Percentiles rank a stretch among this genome's conserved stretches.
Conservation (phyloP, 2,329 filamentous ascomycete species). For the Colletotrichum viniferum region DNA sequence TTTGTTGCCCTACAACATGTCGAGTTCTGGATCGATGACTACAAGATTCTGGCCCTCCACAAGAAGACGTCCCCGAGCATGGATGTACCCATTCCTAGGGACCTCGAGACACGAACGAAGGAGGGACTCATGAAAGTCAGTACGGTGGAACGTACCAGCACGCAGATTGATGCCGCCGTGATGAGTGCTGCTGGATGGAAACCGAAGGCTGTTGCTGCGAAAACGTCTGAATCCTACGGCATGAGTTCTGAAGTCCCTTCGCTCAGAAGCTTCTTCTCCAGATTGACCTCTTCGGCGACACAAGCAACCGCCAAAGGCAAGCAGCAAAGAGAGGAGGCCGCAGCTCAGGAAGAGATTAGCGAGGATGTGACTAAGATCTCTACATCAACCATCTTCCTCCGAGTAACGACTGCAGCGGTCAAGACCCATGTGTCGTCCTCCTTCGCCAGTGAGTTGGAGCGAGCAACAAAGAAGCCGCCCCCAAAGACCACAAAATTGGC, state of each 20-base stretch:
- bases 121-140: conserved; percentile 88
- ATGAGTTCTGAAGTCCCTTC: conserved; percentile 62
- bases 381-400: conserved; percentile 83
- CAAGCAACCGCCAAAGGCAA: conserved; percentile 58
- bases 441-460: conserved; percentile 85
- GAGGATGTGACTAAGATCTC: conserved; percentile 75
- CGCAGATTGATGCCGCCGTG: conserved; percentile 89
- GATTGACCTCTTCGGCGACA: conserved; percentile 65
- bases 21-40: conserved; percentile 90
- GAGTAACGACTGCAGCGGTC: conserved; percentile 84
- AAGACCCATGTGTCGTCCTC: conserved; percentile 73
- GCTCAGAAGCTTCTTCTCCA: conserved; percentile 79
- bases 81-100: conserved; percentile 73
- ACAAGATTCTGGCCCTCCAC: conserved; percentile 75
- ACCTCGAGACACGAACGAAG: conserved; percentile 81
- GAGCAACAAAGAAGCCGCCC: conserved; percentile 96
- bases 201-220: conserved; percentile 51
- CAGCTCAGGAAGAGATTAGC: conserved; percentile 63
- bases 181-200: conserved; percentile 91
- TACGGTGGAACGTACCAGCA: conserved; percentile 81
- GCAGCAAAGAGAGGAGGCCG: conserved; percentile 65
- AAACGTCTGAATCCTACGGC: conserved; percentile 54
- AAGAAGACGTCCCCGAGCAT: conserved; percentile 87
- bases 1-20: conserved; percentile 90
- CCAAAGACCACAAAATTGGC: conserved; percentile 86